Evolutionary conservation across 441 rosid genomes (phyloP), one percentile per base, ranked within the genome.

Genomic region (Brassica balearica): DNA sequence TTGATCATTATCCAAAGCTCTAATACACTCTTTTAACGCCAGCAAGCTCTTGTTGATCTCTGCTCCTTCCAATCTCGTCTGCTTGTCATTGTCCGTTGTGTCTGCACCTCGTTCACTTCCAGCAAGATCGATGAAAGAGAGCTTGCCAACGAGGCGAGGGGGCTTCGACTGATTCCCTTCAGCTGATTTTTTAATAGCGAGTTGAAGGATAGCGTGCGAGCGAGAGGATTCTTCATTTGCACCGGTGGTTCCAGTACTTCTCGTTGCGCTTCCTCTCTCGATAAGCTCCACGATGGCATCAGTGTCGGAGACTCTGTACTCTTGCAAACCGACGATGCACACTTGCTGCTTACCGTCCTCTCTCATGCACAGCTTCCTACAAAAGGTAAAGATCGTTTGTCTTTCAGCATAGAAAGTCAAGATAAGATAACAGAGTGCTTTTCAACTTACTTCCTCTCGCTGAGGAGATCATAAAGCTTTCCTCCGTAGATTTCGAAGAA

Each of bases 71-170:
- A 94, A 88, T 84, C 98, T 94, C 20, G 98, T 94, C 74, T 88
- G 97, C 80, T 94, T 94, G 82, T 94, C 97, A 86, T 92, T 94
- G 77, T 94, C 98, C 32, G 97, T 94, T 36, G 98, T 94, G 85
- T 94, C 98, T 8, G 97, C 97, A 61, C 98, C 98, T 9, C 97
- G 97, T 83, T 94, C 98, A 81, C 97, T 94, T 82, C 97, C 98
- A 72, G 96, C 98, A 58, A 94, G 94, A 85, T 92, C 97, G 32
- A 94, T 94, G 84, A 94, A 92, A 69, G 98, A 94, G 65, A 92
- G 89, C 82, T 94, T 91, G 69, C 98, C 98, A 10, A 90, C 89
- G 32, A 84, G 86, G 65, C 93, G 91, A 53, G 95, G 82, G 75
- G 94, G 94, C 86, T 94, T 94, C 60, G 93, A 77, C 65, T 87